Percentiles rank a stretch among this genome's conserved stretches.
phyloP scores from a whole-genome alignment of 108 stramenopile species.

The Stephanodiscus minutulus region DNA sequence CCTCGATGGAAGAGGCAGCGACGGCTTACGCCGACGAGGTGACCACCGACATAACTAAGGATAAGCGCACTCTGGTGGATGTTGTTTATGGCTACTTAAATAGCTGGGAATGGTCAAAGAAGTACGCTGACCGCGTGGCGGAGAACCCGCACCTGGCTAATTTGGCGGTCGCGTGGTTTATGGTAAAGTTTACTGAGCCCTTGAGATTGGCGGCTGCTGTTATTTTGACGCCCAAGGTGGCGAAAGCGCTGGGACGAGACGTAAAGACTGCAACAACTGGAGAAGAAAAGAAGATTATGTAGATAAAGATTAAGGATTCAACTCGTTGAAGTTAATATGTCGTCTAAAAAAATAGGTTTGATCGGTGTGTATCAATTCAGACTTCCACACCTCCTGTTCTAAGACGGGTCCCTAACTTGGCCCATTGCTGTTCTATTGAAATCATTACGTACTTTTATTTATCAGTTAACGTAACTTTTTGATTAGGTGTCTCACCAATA shows the following conservation, averaged over 20 bases:
- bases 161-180: conserved; percentile 92
- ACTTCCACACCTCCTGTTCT: no score
- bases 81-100: conserved; percentile 64
- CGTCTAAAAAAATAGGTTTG: no score
- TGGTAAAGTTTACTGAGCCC: conserved; percentile 94
- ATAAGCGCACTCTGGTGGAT: conserved; percentile 63
- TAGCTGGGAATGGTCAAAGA: conserved; percentile 64
- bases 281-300: background rate
- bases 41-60: conserved; percentile 47
- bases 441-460: no score
- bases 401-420: no score
- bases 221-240: conserved; percentile 74
- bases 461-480: no score
- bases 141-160: conserved; percentile 82
- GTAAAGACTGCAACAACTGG: conserved; percentile 24
- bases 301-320: conserved; percentile 2
- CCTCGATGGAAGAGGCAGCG: conserved; percentile 51
- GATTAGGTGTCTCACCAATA: no score
- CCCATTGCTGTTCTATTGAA: no score
- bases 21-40: conserved; percentile 38
- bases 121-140: conserved; percentile 61
- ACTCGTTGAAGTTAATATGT: background rate
- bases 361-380: background rate
- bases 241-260: conserved; percentile 52
- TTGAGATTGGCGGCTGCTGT: conserved; percentile 75